phyloP scores from a whole-genome alignment of 805 yeast species.

The Maudiozyma turicensis region DNA sequence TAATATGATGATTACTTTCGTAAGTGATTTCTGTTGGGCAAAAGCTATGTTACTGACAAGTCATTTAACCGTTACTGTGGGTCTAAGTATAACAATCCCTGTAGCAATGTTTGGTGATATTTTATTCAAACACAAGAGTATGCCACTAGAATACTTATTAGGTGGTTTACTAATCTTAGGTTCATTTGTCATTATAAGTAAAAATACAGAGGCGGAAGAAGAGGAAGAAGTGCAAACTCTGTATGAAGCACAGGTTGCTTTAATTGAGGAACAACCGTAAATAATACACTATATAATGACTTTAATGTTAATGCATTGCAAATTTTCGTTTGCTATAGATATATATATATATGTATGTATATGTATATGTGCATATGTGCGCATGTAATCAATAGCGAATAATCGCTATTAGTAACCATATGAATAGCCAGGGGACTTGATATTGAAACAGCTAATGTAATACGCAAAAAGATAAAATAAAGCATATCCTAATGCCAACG shows the following conservation, averaged over 20 bases:
- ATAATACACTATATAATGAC: no score
- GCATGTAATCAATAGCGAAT: neutral
- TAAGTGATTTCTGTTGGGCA: slow-evolving; percentile 94
- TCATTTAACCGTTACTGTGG: slow-evolving; percentile 93
- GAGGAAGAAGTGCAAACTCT: slow-evolving; percentile 1
- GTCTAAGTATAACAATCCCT: slow-evolving; percentile 87
- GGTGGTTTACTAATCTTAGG: slow-evolving; percentile 77
- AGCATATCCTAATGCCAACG: slow-evolving; percentile 8
- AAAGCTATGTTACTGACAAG: slow-evolving; percentile 87
- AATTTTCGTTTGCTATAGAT: neutral
- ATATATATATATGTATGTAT: neutral
- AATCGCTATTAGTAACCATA: slow-evolving; percentile 5
- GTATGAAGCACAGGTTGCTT: neutral
- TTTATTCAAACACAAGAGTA: slow-evolving; percentile 52
- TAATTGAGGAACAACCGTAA: neutral
- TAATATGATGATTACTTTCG: slow-evolving; percentile 70
- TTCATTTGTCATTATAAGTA: slow-evolving; percentile 78
- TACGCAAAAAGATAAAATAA: slow-evolving; percentile 18
- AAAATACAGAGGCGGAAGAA: slow-evolving; percentile 58
- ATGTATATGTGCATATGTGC: neutral
- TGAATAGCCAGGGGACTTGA: slow-evolving; percentile 26
- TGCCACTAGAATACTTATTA: slow-evolving; percentile 53
- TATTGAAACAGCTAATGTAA: slow-evolving; percentile 18
- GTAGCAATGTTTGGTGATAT: slow-evolving; percentile 89
- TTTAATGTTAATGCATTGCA: no score